A percentile compares a stretch with the other conserved stretches of the same genome.
These are phyloP conservation scores for Sclerotinia borealis DNA, from an alignment of 2,329 filamentous ascomycete species.

Conservation along the genomic window DNA sequence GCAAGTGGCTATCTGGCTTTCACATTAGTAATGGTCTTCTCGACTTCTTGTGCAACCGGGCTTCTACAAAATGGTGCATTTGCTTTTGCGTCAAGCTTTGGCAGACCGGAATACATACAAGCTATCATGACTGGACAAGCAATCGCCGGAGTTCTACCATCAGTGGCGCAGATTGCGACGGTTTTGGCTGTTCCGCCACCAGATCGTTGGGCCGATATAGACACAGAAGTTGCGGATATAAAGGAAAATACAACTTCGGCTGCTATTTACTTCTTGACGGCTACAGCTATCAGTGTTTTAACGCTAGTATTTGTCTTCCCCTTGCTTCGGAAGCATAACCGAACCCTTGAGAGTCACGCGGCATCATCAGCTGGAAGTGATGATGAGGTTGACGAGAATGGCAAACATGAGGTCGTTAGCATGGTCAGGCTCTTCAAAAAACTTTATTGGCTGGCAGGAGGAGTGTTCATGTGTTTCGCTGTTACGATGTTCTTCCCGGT, in stretches of 20 bases:
- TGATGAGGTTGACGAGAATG: slow-evolving; percentile 45
- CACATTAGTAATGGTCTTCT: slow-evolving; percentile 72
- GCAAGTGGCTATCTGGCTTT: slow-evolving; percentile 71
- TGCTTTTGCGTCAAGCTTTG: slow-evolving; percentile 83
- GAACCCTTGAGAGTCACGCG: slow-evolving; percentile 46
- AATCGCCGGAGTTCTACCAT: slow-evolving; percentile 83
- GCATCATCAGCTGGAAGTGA: slow-evolving; percentile 45
- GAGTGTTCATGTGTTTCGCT: slow-evolving; percentile 74
- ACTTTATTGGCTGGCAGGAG: slow-evolving; percentile 69
- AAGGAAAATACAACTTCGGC: slow-evolving; percentile 59
- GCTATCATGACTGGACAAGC: slow-evolving; percentile 95
- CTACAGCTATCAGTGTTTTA: slow-evolving; percentile 65
- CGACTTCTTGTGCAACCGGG: slow-evolving; percentile 73
- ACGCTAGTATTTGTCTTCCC: slow-evolving; percentile 70
- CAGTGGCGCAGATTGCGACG: slow-evolving; percentile 77
- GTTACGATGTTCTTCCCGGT: slow-evolving; percentile 94
- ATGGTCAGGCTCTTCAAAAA: slow-evolving; percentile 67
- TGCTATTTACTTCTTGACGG: slow-evolving; percentile 86
- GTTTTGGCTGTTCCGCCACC: slow-evolving; percentile 60
- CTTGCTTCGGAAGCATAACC: slow-evolving; percentile 57
- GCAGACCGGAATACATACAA: slow-evolving; percentile 82
- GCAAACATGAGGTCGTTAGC: slow-evolving; percentile 45
- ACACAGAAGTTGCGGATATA: slow-evolving; percentile 23
- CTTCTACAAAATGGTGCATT: slow-evolving; percentile 92
- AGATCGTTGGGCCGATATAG: slow-evolving; percentile 29